Evolutionary conservation across 108 stramenopile species (phyloP), one percentile per base, ranked within the genome.

Genomic region (Aurantiochytrium sp.): DNA sequence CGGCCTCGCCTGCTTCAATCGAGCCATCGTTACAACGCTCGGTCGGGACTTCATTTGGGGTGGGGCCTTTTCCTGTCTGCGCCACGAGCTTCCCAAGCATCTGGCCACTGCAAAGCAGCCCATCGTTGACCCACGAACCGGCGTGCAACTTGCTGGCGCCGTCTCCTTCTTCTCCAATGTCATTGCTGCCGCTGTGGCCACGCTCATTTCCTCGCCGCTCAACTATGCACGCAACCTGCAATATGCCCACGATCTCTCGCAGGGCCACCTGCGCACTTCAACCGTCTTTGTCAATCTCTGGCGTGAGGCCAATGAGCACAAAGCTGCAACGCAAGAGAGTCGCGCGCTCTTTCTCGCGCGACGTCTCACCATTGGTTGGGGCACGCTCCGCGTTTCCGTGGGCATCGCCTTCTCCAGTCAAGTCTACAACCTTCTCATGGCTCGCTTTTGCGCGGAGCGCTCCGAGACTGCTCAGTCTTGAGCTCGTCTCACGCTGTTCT

Each of bases 131-230:
- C 76, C 49, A 18, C n/a, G 28, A 6, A 47, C 76, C 1, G 76
- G 76, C 49, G 51, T 53, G 51, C 51, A 83, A 12, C 76, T 47
- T 23, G 49, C 76, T 1, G 76, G 76, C n/a, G 76, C 51, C n/a
- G 76, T 83, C n/a, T 83, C 76, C 28, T 83, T 83, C 76, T 47
- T 53, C 76, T 47, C 76, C 45, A 83, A 83, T 45, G 76, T 83
- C 76, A 83, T 83, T 35, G 76, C 76, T 16, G 76, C 76, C 0
- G 76, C 49, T 45, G 51, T 35, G 19, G 76, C 76, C 45, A 83
- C 76, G 6, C 6, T 53, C 76, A 35, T 83, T 12, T 83, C 76
- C 23, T 83, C 76, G 19, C 76, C 76, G 14, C 49, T 83, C 49
- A 83, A 83, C 76, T 83, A 83, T 35, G 76, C 76, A 16, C 76